A percentile compares a stretch with the other conserved stretches of the same genome.
These are phyloP conservation scores for Alliaria petiolata DNA, from an alignment of 345 rosid species.

Conservation along the genomic window DNA sequence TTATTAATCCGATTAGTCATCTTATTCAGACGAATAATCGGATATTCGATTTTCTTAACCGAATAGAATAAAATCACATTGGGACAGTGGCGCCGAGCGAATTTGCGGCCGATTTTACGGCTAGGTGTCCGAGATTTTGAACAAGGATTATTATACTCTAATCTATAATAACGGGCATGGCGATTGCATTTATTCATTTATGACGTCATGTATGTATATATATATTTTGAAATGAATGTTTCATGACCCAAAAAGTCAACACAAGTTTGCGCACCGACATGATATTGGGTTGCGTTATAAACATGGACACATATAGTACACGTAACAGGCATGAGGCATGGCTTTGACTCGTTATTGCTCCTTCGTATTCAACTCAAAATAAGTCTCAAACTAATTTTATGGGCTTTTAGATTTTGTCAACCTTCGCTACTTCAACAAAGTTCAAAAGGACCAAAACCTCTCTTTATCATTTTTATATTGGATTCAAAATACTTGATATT, in stretches of 20 bases:
- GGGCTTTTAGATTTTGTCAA: slow-evolving; percentile 15
- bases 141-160: neutral
- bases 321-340: slow-evolving; percentile 15
- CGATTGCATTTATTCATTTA: neutral
- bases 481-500: neutral
- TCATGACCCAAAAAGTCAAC: neutral
- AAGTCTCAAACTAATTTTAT: neutral
- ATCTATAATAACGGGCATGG: neutral
- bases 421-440: neutral
- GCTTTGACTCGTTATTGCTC: slow-evolving; percentile 19
- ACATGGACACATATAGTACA: slow-evolving; percentile 7
- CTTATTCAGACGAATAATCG: no score
- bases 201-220: neutral
- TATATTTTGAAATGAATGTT: neutral
- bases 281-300: slow-evolving; percentile 15
- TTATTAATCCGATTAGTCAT: no score
- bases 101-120: no score
- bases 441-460: neutral
- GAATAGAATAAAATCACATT: no score
- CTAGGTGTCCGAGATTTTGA: no score
- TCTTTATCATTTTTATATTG: neutral
- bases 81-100: no score
- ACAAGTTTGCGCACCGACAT: slow-evolving; percentile 22
- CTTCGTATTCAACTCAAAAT: slow-evolving; percentile 1
- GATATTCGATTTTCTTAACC: no score